phyloP scores from a whole-genome alignment of 768 basidiomycete species.

The Dentipellis sp. region DNA sequence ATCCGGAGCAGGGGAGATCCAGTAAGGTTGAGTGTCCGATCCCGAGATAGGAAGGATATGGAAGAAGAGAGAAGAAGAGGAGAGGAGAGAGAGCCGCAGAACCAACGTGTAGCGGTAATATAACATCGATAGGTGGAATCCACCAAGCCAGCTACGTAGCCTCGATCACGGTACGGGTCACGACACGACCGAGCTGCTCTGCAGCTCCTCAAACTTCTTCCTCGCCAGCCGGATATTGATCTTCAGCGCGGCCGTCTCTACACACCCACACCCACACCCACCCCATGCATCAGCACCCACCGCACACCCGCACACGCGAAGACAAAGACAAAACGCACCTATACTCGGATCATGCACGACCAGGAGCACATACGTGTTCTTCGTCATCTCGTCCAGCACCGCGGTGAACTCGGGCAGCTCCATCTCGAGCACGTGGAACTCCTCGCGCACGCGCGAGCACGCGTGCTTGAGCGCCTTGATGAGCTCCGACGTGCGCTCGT shows the following conservation, averaged over 20 bases:
- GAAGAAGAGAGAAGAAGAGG: no score
- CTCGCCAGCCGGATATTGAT: slow-evolving; percentile 85
- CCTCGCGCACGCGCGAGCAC: slow-evolving; percentile 76
- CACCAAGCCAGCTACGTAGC: neutral
- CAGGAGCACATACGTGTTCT: slow-evolving; percentile 87
- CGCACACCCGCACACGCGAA: neutral
- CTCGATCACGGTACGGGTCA: neutral
- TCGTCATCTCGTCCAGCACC: slow-evolving; percentile 86
- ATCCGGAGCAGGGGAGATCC: no score
- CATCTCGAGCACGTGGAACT: slow-evolving; percentile 83
- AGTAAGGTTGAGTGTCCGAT: no score
- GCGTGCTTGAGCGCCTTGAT: slow-evolving; percentile 94
- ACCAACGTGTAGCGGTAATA: no score
- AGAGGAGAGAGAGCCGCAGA: no score
- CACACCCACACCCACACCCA: neutral
- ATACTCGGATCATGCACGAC: slow-evolving; percentile 85
- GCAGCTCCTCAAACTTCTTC: slow-evolving; percentile 83
- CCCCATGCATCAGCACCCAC: slow-evolving; percentile 4
- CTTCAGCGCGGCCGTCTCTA: slow-evolving; percentile 83
- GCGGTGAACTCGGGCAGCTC: slow-evolving; percentile 80
- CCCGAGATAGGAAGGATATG: no score
- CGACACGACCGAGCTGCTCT: slow-evolving; percentile 42
- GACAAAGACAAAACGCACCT: slow-evolving; percentile 33
- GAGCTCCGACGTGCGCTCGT: slow-evolving; percentile 84
- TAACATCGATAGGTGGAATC: no score